Evolutionary conservation across 345 rosid species (phyloP), one percentile per base, ranked within the genome.

Genomic region (Dipteronia sinensis): DNA sequence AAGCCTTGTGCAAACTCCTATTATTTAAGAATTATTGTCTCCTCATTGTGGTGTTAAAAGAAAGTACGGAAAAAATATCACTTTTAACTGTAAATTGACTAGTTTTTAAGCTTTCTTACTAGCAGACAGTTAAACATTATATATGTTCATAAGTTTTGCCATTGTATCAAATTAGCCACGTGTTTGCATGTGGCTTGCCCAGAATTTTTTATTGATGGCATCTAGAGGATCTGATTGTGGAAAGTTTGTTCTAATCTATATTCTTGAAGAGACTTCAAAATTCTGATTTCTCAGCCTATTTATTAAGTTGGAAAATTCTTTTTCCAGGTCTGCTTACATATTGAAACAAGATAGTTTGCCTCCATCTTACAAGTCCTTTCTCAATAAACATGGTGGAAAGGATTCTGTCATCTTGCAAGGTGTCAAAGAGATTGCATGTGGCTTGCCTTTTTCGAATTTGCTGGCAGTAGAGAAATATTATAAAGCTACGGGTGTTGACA

Each of bases 261-360:
- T 63, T 63, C 69, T 63, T 63, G 62, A 56, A 42, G 73, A 59
- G 19, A 19, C 46, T 7, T 10, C 2, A 74, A 49, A 65, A 25
- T 67, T 34, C 6, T 7, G 19, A 44, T 73, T 69, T n/a, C 67
- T 29, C 34, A 22, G 56, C 74, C 12, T 66, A 22, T 75, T 20
- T 17, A 27, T 82, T 44, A 78, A 77, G 62, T 77, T 12, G 20
- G 59, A 72, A 11, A 25, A 47, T 73, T 77, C 46, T 49, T 70
- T 66, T 79, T 84, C 38, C 87, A 95, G 99, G 94, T 93, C 92
- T 80, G 93, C 99, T 79, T 95, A 90, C 85, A 87, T 95, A 84
- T 85, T 95, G 78, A 95, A 87, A 86, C 98, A 85, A 84, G 94
- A 93, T 6, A 93, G 97, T 73, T 87, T 95, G 87, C 93, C 98